These are phyloP conservation scores for Fragaria nilgerrensis DNA, from an alignment of 306 rosid species.

Conservation along the genomic window DNA sequence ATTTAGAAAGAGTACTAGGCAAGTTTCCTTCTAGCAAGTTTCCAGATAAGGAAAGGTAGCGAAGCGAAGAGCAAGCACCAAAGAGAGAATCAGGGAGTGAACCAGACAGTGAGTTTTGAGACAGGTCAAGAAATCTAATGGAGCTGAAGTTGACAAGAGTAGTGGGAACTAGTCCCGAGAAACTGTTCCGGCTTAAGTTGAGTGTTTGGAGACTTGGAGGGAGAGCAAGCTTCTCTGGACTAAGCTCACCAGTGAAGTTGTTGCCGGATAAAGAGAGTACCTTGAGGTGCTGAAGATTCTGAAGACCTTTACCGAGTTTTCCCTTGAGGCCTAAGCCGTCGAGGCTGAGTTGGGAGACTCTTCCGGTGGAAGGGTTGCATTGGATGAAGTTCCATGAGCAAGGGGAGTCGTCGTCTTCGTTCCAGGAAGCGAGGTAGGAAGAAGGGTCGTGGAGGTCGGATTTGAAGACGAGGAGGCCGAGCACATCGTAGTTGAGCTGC, in stretches of 20 bases:
- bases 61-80: constrained; percentile 44
- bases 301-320: constrained; percentile 74
- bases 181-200: constrained; percentile 61
- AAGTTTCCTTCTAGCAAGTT: constrained; percentile 63
- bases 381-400: constrained; percentile 66
- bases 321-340: constrained; percentile 61
- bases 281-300: constrained; percentile 57
- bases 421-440: constrained; percentile 69
- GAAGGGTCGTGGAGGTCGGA: constrained; percentile 76
- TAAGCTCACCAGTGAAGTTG: constrained; percentile 50
- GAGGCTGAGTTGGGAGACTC: constrained; percentile 58
- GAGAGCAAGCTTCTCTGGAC: constrained; percentile 52
- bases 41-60: constrained; percentile 50
- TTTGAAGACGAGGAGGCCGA: constrained; percentile 85
- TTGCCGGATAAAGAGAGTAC: constrained; percentile 66
- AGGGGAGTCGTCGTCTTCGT: constrained; percentile 70
- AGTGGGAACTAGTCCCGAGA: constrained; percentile 55
- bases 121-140: constrained; percentile 62
- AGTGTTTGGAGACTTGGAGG: constrained; percentile 44
- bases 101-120: constrained; percentile 65
- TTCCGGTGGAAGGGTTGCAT: constrained; percentile 52
- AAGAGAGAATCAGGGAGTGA: constrained; percentile 48
- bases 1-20: constrained; percentile 55
- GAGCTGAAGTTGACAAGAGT: constrained; percentile 53
- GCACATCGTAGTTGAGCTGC: constrained; percentile 72